A percentile compares a stretch with the other conserved stretches of the same genome.
Evolutionary conservation across 805 yeast species (phyloP).

Genomic region (Wickerhamiella siamensis): DNA sequence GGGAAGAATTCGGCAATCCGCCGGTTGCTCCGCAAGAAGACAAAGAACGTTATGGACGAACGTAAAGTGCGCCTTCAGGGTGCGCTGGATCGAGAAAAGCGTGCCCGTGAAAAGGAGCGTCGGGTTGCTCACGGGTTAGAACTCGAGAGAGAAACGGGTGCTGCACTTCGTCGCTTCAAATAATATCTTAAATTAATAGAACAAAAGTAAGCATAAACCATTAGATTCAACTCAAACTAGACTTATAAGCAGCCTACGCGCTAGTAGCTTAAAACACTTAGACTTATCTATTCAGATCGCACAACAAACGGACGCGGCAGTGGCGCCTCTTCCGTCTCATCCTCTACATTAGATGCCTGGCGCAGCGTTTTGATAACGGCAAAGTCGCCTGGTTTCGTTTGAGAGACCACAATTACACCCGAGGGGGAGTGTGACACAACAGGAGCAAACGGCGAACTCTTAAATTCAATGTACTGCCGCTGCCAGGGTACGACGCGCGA

Average conservation of each 20-base stretch:
- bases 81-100: slow-evolving; percentile 59
- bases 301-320: slow-evolving; percentile 30
- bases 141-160: slow-evolving; percentile 15
- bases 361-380: slow-evolving; percentile 71
- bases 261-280: too few species aligned
- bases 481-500: slow-evolving; percentile 85
- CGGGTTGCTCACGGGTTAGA: slow-evolving; percentile 13
- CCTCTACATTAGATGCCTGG: slow-evolving; percentile 74
- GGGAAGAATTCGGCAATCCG: slow-evolving; percentile 77
- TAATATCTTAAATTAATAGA: neutral
- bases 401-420: slow-evolving; percentile 24
- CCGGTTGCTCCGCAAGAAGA: slow-evolving; percentile 66
- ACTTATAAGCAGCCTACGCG: neutral
- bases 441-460: slow-evolving; percentile 58
- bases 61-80: slow-evolving; percentile 64
- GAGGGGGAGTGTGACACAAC: slow-evolving; percentile 32
- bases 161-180: slow-evolving; percentile 18
- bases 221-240: neutral
- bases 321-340: slow-evolving; percentile 41
- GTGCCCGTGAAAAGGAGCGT: slow-evolving; percentile 13
- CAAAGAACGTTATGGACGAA: slow-evolving; percentile 72
- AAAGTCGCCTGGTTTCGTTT: slow-evolving; percentile 27
- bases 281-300: slow-evolving; percentile 18
- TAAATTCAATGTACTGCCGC: slow-evolving; percentile 68
- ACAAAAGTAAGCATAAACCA: neutral